Base-by-base conservation (phyloP, 2,329 filamentous ascomycete species). In the Xylaria sp. region DNA sequence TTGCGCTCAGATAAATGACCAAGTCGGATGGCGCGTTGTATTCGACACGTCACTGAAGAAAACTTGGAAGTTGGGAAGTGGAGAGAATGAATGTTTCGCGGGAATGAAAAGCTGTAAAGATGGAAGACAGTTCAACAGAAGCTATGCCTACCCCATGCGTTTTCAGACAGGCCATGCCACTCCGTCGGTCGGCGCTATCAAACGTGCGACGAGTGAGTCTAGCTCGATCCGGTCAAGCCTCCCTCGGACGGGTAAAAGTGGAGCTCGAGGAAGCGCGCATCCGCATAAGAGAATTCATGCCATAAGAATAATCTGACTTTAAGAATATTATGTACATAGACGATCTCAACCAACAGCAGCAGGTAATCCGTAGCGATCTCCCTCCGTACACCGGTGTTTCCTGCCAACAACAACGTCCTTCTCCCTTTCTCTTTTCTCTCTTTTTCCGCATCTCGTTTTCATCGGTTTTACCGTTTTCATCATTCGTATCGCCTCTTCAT, bases 211-310 rank as follows among this genome's bases (percentile, higher is more conserved):
- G 13, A 42, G 13, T 10, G 9, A 4, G 13, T 4, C 37, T 46
- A 46, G 13, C 42, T n/a, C n/a, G 30, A 48, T 47, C 3, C 30
- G 39, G 48, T 37, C 57, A 55, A 42, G 18, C 50, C 19, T 39
- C 11, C 39, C 48, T 50, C 34, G 42, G 54, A 55, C 60, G 60
- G 63, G 51, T 64, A 60, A 63, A 54, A 59, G 48, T 63, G 63
- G 63, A 54, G 18, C 54, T 46, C 4, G 6, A 7, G 13, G 16
- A 44, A 16, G 16, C 16, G 16, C 23, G 13, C 44, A 16, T 46
- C 42, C 42, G 42, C 42, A 46, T 46, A 46, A n/a, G 42, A 13
- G 42, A 46, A 46, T 46, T 46, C n/a, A n/a, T 46, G 42, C 10
- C 42, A 46, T 46, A 46, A 46, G 42, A 46, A 46, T 46, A 46